Base-by-base conservation (phyloP, 768 basidiomycete genomes). In the Tulasnella sp. region DNA sequence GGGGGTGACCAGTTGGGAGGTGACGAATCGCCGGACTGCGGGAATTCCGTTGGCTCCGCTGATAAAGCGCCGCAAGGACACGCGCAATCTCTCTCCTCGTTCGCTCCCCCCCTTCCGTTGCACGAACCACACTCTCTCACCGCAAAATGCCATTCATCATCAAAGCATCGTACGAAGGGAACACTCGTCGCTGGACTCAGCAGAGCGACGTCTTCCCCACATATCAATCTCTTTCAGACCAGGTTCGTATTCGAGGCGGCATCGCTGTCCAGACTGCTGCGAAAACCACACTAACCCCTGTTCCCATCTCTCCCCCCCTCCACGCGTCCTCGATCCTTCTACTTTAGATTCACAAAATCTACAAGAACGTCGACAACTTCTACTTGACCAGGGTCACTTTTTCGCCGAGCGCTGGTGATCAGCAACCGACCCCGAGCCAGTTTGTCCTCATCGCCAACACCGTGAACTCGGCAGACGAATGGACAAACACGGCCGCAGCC, bases 281-380 rank as follows among this genome's bases (percentile, higher is more conserved):
- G 19, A 58, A 37, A 25, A 36, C 40, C 37, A 76, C 58, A 14
- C 36, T 71, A 15, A 37, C 75, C 58, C 68, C 64, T 75, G 37
- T 68, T 36, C 72, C 72, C 64, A 29, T 7, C 2, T 2, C 17
- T 12, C 64, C 64, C 64, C 25, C 64, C 64, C 64, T 37, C 64
- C 11, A 67, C 25, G 14, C 36, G 64, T 15, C 17, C 64, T 9
- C n/a, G 14, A 11, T 37, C 36, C 64, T 11, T 72, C 42, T 75
- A n/a, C 76, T 25, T 19, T 49, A 78, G 77, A 54, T 78, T 45
- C 75, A 77, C 77, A 78, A 78, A 71, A 67, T 77, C 39, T 78
- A 78, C 49, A 67, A 38, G 34, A 25, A 34, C 36, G 58, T 78
- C 22, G 39, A 68, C 67, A 25, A 52, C 31, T 78, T 67, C 52